These are phyloP conservation scores for Mycena sanguinolenta DNA, from an alignment of 768 basidiomycete species.

Conservation along the genomic window DNA sequence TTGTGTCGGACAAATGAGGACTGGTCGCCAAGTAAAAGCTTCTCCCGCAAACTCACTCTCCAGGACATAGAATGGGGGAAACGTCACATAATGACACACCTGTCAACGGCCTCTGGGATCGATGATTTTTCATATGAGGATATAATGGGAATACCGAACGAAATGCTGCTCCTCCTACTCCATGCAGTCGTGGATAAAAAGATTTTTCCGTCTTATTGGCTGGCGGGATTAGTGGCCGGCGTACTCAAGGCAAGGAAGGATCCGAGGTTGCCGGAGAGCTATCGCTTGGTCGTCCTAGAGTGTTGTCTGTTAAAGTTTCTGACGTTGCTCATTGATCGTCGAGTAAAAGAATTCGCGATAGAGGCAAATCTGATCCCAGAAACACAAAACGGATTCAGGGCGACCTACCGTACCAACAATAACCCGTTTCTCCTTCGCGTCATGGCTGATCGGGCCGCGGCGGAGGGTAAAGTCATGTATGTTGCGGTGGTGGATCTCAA, in stretches of 20 bases:
- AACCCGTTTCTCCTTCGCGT: conserved; percentile 44
- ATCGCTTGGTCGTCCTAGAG: conserved; percentile 37
- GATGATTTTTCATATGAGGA: conserved; percentile 12
- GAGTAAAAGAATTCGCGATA: conserved; percentile 37
- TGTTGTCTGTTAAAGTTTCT: conserved; percentile 40
- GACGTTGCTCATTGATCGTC: conserved; percentile 39
- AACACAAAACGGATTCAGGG: conserved; percentile 49
- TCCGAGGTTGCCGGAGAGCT: conserved; percentile 30
- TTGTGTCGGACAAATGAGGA: conserved; percentile 20
- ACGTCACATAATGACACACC: background rate
- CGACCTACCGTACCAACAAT: conserved; percentile 44
- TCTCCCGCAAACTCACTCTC: conserved; percentile 2
- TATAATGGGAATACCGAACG: conserved; percentile 3
- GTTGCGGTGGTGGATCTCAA: conserved; percentile 7
- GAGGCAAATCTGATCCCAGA: conserved; percentile 37
- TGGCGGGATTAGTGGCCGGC: conserved; percentile 8
- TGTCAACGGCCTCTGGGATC: background rate
- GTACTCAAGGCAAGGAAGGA: conserved; percentile 37
- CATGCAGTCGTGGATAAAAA: conserved; percentile 5
- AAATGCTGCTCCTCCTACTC: background rate
- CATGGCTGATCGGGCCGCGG: conserved; percentile 40
- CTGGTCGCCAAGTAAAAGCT: conserved; percentile 9
- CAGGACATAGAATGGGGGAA: background rate
- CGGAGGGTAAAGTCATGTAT: conserved; percentile 23
- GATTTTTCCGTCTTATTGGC: conserved; percentile 1